These are phyloP conservation scores for Phytophthora ramorum DNA, from an alignment of 352 stramenopile genomes.

Conservation along the genomic window DNA sequence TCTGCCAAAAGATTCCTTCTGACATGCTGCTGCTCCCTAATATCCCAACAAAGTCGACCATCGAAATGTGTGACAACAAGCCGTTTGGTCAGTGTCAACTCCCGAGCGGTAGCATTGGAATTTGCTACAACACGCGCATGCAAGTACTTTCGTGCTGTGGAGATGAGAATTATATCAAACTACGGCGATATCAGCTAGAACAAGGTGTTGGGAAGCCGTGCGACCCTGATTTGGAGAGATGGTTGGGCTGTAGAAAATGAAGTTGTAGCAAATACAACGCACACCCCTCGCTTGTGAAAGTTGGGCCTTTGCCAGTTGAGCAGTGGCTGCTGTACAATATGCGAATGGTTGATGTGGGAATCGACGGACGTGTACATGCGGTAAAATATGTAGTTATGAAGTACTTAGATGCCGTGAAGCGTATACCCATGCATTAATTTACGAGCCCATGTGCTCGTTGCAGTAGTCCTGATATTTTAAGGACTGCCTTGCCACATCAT, in stretches of 20 bases:
- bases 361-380: too few relatives aligned
- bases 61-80: constrained; percentile 33
- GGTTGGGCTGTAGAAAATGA: constrained; percentile 15
- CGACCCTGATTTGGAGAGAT: constrained; percentile 20
- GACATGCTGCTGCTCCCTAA: constrained; percentile 8
- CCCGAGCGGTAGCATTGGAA: constrained; percentile 6
- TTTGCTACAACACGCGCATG: constrained; percentile 35
- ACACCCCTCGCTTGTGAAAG: too few relatives aligned
- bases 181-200: constrained; percentile 27
- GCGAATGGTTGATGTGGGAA: background rate
- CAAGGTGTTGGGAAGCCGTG: constrained; percentile 13
- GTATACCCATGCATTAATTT: too few relatives aligned
- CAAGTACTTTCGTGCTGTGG: constrained; percentile 30
- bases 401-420: too few relatives aligned
- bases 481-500: too few relatives aligned
- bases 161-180: constrained; percentile 26
- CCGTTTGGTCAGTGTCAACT: constrained; percentile 23
- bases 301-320: background rate
- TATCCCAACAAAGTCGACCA: constrained; percentile 11
- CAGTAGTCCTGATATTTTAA: too few relatives aligned
- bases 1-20: constrained; percentile 21
- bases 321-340: background rate
- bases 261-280: background rate
- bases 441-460: too few relatives aligned
- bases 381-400: too few relatives aligned